phyloP scores from a whole-genome alignment of 2,329 filamentous ascomycete species.

The Fusarium poae region DNA sequence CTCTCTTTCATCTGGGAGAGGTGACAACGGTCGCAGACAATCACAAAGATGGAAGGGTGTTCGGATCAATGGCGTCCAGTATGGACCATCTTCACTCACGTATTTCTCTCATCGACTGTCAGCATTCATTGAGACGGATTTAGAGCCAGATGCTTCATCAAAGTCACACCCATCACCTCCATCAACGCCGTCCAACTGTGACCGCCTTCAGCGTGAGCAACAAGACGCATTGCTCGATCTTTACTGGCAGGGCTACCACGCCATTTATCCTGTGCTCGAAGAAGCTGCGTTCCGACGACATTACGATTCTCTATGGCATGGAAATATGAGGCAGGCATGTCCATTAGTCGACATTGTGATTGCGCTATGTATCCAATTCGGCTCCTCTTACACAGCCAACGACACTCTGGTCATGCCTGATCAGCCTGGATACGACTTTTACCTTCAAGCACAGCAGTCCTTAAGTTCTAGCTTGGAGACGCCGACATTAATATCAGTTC shows the following conservation, averaged over 20 bases:
- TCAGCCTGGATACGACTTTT: slow-evolving; percentile 57
- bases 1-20: not conserved
- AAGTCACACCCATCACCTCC: not conserved
- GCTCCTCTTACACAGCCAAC: slow-evolving; percentile 47
- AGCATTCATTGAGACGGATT: slow-evolving; percentile 26
- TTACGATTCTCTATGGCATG: slow-evolving; percentile 44
- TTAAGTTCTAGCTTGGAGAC: slow-evolving; percentile 58
- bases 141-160: not conserved
- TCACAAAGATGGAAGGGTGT: slow-evolving; percentile 29
- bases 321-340: slow-evolving; percentile 56
- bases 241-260: slow-evolving; percentile 63
- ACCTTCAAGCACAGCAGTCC: slow-evolving; percentile 60
- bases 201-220: slow-evolving; percentile 54
- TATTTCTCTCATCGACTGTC: slow-evolving; percentile 45
- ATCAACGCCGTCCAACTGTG: not conserved
- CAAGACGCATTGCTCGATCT: slow-evolving; percentile 62
- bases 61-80: slow-evolving; percentile 19
- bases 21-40: not conserved
- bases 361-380: slow-evolving; percentile 65
- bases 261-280: slow-evolving; percentile 54
- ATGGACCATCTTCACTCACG: slow-evolving; percentile 43
- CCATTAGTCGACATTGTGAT: slow-evolving; percentile 66
- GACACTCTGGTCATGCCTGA: slow-evolving; percentile 52
- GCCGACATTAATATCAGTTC: slow-evolving; percentile 60
- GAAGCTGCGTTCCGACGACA: slow-evolving; percentile 43